A percentile compares a stretch with the other conserved stretches of the same genome.
These are phyloP conservation scores for Karstenula rhodostoma DNA, from an alignment of 2,329 filamentous ascomycete genomes.

Conservation along the genomic window DNA sequence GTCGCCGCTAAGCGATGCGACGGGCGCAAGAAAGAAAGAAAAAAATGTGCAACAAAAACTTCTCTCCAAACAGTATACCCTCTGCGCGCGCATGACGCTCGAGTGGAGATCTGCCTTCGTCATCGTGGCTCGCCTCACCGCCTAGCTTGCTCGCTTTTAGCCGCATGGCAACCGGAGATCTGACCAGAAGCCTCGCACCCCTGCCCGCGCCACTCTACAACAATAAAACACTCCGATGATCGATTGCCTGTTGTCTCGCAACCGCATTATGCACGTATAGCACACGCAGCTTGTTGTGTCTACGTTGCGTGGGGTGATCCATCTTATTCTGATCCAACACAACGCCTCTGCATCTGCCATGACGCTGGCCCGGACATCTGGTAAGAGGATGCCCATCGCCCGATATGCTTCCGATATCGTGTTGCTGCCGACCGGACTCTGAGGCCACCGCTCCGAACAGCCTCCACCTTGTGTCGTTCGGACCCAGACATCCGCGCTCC, in stretches of 20 bases:
- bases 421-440: constrained; percentile 11
- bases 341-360: constrained; percentile 4
- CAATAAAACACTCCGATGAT: constrained; percentile 3
- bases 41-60: constrained; percentile 24
- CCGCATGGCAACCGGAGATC: constrained; percentile 34
- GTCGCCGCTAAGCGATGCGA: not conserved
- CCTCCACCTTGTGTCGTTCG: constrained; percentile 6
- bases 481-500: constrained; percentile 11
- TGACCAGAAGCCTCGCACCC: constrained; percentile 18
- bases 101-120: constrained; percentile 22
- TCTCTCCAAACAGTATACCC: constrained; percentile 20
- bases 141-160: constrained; percentile 39
- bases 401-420: not conserved
- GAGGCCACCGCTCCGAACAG: constrained; percentile 15
- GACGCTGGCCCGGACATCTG: constrained; percentile 11
- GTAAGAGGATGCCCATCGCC: not conserved
- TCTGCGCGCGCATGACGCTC: constrained; percentile 35
- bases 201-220: constrained; percentile 20
- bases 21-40: not conserved
- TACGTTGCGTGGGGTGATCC: constrained; percentile 11
- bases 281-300: not conserved
- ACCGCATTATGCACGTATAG: not conserved
- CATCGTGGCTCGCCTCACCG: constrained; percentile 35
- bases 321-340: not conserved
- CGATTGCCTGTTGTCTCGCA: not conserved